These are phyloP conservation scores for Apiospora marii DNA, from an alignment of 2,329 filamentous ascomycete genomes.

Conservation along the genomic window DNA sequence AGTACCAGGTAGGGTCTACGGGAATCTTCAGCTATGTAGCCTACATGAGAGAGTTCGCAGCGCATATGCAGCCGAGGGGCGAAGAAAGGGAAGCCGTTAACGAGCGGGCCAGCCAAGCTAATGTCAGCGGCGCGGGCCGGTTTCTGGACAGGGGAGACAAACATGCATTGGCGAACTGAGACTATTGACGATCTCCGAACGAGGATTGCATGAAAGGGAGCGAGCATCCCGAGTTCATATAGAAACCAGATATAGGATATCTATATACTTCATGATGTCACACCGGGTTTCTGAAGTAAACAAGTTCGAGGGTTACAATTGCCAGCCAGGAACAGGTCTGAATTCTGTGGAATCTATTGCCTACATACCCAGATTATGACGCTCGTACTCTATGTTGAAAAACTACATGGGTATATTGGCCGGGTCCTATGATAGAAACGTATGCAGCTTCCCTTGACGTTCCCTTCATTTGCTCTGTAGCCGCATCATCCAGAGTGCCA, in stretches of 20 bases:
- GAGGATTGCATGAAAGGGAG: background rate
- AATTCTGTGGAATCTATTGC: background rate
- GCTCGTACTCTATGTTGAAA: background rate
- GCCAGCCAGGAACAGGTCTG: background rate
- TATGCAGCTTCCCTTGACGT: background rate
- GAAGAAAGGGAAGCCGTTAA: background rate
- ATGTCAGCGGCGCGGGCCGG: constrained; percentile 1
- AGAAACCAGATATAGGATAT: background rate
- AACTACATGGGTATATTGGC: background rate
- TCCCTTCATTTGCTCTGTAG: background rate
- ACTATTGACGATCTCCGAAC: background rate
- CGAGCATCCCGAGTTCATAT: background rate
- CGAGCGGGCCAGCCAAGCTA: background rate
- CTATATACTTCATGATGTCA: background rate
- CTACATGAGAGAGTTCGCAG: background rate
- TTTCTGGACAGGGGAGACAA: background rate
- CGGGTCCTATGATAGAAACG: background rate
- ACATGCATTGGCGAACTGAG: constrained; percentile 2
- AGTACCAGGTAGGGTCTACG: constrained; percentile 1
- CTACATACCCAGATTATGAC: background rate
- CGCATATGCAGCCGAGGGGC: constrained; percentile 2
- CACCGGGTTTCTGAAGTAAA: background rate
- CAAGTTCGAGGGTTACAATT: background rate
- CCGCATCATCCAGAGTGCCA: background rate
- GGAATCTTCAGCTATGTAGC: background rate